phyloP scores from a whole-genome alignment of 2,329 filamentous ascomycete genomes.

The Cylindrodendrum hubeiense region DNA sequence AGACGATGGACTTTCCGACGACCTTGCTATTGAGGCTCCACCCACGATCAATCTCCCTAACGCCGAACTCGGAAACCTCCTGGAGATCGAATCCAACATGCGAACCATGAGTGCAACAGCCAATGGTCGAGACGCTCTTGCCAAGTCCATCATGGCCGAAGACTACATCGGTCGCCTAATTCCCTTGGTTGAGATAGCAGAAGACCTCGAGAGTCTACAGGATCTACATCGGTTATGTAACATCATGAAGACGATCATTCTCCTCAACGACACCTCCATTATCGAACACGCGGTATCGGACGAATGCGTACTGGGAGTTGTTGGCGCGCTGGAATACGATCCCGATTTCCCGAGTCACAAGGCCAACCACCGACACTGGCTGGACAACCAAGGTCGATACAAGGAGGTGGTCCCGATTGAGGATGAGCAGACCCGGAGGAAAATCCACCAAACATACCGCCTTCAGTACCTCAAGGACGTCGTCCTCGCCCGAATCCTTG shows the following conservation, averaged over 20 bases:
- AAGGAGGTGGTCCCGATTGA: constrained; percentile 97
- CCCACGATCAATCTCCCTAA: constrained; percentile 80
- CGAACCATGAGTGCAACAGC: constrained; percentile 81
- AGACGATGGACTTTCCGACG: constrained; percentile 92
- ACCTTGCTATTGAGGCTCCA: constrained; percentile 79
- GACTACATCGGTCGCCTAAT: constrained; percentile 91
- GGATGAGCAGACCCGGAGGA: constrained; percentile 82
- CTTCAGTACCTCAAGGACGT: constrained; percentile 98
- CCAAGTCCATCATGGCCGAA: constrained; percentile 86
- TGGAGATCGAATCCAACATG: constrained; percentile 88
- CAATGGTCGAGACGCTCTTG: constrained; percentile 84
- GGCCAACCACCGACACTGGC: constrained; percentile 94
- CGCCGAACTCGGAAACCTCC: constrained; percentile 84
- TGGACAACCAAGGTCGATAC: constrained; percentile 88
- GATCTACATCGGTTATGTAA: constrained; percentile 95
- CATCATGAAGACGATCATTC: constrained; percentile 96
- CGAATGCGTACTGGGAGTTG: constrained; percentile 88
- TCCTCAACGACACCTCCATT: constrained; percentile 94
- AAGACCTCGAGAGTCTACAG: constrained; percentile 87
- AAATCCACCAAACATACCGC: constrained; percentile 97
- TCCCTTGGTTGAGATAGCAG: constrained; percentile 87
- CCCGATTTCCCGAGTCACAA: constrained; percentile 98
- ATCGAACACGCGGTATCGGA: constrained; percentile 96
- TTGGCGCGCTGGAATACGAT: constrained; percentile 97
- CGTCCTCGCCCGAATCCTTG: constrained; percentile 94